Base-by-base conservation (phyloP, 345 rosid genomes). In the Eucalyptus erythrocorys region DNA sequence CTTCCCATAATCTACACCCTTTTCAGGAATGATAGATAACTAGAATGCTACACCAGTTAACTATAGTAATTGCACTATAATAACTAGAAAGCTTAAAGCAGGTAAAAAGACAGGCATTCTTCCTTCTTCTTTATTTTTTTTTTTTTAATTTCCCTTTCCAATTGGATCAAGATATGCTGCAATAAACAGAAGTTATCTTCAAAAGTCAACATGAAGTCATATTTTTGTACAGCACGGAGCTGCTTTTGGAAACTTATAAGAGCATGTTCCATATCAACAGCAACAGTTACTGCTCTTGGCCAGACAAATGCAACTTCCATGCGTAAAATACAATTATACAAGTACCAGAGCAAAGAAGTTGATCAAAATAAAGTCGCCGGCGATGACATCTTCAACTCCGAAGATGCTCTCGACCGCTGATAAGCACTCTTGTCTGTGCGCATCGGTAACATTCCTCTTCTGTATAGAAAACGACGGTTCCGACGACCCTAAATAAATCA, bases 281-380 rank as follows among this genome's bases (percentile, higher is more conserved):
- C 37, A 85, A 85, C 14, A 49, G 13, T 32, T 3, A 53, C 43
- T 16, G 8, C 43, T 85, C 24, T 85, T 2, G 61, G 2, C 10
- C 61, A 85, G 59, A 40, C 49, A 59, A 53, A 47, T 59, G 4
- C 64, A 64, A 45, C 34, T 87, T 55, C 16, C 15, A 16, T 48
- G 61, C 22, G 40, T 6, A 45, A 43, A 66, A 42, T 16, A 71
- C 2, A 87, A 30, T 89, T 96, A 42, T 16, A 71, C 2, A 87
- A 30, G 90, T 96, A 96, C 99, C 99, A 97, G 89, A 22, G 99
- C 97, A 90, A 97, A 97, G 91, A 96, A 95, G 86, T 95, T 97
- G 81, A 97, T 96, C 92, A 93, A 91, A 87, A 97, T 94, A 89
- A 96, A 94, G 93, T 95, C 98, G 57, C 93, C 92, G 91, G 91